phyloP scores from a whole-genome alignment of 306 rosid species.

The Corylus avellana region DNA sequence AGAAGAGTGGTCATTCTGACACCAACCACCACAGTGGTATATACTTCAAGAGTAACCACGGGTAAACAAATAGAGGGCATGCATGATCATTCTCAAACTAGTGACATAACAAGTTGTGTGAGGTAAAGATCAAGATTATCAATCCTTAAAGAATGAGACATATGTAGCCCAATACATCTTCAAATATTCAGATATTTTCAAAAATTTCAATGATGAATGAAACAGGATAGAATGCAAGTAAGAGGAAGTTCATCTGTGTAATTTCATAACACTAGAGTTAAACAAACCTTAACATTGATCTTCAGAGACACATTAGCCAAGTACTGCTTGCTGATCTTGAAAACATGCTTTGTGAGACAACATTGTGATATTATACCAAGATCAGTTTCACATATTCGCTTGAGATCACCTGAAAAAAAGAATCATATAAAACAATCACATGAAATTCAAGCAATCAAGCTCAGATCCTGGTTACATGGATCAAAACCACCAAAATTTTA shows the following conservation, averaged over 20 bases:
- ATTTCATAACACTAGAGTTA: background rate
- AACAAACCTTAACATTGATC: constrained; percentile 88
- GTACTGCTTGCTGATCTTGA: constrained; percentile 86
- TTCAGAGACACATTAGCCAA: constrained; percentile 88
- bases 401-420: constrained; percentile 74
- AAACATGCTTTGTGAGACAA: constrained; percentile 91
- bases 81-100: background rate
- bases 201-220: background rate
- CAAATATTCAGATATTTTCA: background rate
- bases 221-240: constrained; percentile 4
- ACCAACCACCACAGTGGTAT: background rate
- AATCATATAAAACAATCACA: constrained; percentile 4
- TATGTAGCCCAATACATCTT: background rate
- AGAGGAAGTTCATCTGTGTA: constrained; percentile 12
- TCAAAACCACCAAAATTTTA: background rate
- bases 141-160: constrained; percentile 9
- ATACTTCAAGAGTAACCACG: background rate
- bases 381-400: constrained; percentile 90
- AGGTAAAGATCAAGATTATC: background rate
- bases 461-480: background rate
- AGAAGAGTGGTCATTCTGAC: background rate
- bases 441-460: background rate
- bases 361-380: constrained; percentile 90
- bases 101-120: background rate
- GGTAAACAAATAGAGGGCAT: constrained; percentile 1